Percentiles rank a stretch among this genome's conserved stretches.
These are phyloP conservation scores for Artemisia argyi DNA, from an alignment of 129 eudicot genomes.

Conservation along the genomic window DNA sequence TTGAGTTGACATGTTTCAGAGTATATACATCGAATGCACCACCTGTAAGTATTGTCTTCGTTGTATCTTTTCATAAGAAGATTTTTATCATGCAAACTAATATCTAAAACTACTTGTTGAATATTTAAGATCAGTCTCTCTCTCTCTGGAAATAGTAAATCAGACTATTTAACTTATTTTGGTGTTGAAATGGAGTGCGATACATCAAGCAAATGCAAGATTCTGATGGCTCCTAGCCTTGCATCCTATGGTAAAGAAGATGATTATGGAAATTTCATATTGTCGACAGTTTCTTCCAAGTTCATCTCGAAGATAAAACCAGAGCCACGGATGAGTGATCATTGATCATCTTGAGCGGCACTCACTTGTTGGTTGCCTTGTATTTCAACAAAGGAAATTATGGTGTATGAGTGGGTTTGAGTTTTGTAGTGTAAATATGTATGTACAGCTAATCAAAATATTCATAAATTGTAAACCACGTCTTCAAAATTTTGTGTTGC, in stretches of 20 bases:
- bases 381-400: neutral
- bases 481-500: neutral
- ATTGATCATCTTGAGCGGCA: slow-evolving; percentile 1
- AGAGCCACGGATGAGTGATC: slow-evolving; percentile 17
- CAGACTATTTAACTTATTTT: no score
- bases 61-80: neutral
- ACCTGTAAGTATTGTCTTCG: no score
- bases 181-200: no score
- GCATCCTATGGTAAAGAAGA: slow-evolving; percentile 48
- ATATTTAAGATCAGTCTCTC: no score
- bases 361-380: neutral
- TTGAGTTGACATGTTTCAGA: no score
- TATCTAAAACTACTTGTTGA: no score
- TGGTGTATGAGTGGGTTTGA: neutral
- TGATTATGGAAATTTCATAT: slow-evolving; percentile 54
- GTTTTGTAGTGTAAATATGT: slow-evolving; percentile 24
- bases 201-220: slow-evolving; percentile 52
- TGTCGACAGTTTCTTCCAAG: slow-evolving; percentile 51
- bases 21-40: no score
- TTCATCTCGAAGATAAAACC: slow-evolving; percentile 34
- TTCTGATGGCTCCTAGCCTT: slow-evolving; percentile 54
- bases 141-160: no score
- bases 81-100: slow-evolving; percentile 3
- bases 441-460: neutral
- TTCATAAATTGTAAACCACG: no score